These are phyloP conservation scores for Vaccinium myrtillus DNA, from an alignment of 148 eudicot genomes.

Conservation along the genomic window DNA sequence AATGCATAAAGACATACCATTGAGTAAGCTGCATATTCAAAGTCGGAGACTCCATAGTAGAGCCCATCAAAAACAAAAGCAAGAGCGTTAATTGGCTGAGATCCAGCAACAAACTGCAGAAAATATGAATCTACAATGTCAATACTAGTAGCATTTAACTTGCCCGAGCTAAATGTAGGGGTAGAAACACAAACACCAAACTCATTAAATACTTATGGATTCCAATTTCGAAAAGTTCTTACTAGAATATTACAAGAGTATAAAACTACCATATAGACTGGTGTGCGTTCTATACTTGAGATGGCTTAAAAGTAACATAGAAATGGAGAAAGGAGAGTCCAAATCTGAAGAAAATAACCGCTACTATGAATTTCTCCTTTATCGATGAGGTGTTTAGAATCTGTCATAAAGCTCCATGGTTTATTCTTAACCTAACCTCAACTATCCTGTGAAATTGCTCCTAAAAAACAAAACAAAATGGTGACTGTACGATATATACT, in stretches of 20 bases:
- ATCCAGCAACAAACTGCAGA: slow-evolving; percentile 88
- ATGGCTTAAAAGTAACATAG: neutral
- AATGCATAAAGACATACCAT: slow-evolving; percentile 47
- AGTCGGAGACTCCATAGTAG: slow-evolving; percentile 94
- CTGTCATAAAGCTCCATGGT: neutral
- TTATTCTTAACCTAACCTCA: neutral
- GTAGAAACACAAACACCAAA: neutral
- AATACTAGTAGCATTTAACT: neutral
- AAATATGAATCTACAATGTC: neutral
- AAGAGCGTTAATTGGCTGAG: slow-evolving; percentile 89
- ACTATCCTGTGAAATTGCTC: slow-evolving; percentile 5
- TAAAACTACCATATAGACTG: neutral
- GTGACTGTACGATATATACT: neutral
- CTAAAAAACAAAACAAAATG: neutral
- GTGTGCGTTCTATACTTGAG: neutral
- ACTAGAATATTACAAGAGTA: neutral
- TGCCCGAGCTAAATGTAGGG: neutral
- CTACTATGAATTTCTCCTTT: neutral
- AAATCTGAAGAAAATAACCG: neutral
- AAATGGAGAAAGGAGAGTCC: neutral
- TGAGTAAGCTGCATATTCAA: slow-evolving; percentile 84
- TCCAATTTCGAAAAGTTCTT: neutral
- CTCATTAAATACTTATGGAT: neutral
- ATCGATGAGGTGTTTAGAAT: neutral
- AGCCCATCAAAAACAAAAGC: slow-evolving; percentile 97